A percentile compares a stretch with the other conserved stretches of the same genome.
These are phyloP conservation scores for Pontederia paniculata DNA, from an alignment of 176 grass and related monocot species.

Conservation along the genomic window DNA sequence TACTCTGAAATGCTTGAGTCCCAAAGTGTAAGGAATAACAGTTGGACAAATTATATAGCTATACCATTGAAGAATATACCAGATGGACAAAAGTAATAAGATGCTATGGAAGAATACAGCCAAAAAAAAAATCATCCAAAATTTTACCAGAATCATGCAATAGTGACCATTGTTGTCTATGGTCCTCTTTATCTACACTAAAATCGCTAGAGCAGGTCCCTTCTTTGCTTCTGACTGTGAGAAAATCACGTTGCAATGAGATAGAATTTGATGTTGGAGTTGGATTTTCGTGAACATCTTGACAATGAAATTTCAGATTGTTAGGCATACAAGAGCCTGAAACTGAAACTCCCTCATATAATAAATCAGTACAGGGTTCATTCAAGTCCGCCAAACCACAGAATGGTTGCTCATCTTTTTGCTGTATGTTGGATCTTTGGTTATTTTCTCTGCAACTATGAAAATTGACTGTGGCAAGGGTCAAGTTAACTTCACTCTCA, in stretches of 20 bases:
- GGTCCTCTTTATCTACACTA: no score
- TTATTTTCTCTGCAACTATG: constrained; percentile 23
- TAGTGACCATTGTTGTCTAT: no score
- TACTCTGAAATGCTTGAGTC: background rate
- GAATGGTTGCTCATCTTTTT: constrained; percentile 15
- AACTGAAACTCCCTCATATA: constrained; percentile 15
- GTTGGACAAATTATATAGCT: no score
- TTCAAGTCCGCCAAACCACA: constrained; percentile 43
- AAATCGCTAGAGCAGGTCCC: no score
- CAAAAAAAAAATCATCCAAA: no score
- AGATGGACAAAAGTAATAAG: no score
- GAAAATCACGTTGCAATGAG: no score
- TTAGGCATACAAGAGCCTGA: constrained; percentile 17
- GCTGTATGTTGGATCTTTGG: constrained; percentile 20
- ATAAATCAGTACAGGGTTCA: constrained; percentile 30
- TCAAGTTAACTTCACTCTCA: constrained; percentile 26
- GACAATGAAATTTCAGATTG: constrained; percentile 4
- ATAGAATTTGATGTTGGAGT: background rate
- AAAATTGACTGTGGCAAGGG: constrained; percentile 22
- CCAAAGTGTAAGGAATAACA: no score
- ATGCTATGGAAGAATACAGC: no score
- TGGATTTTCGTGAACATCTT: constrained; percentile 14
- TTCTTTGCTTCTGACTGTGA: no score
- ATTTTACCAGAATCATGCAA: no score
- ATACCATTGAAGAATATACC: no score